Base-by-base conservation (phyloP, 2,329 filamentous ascomycete genomes). In the Xylaria sp. region DNA sequence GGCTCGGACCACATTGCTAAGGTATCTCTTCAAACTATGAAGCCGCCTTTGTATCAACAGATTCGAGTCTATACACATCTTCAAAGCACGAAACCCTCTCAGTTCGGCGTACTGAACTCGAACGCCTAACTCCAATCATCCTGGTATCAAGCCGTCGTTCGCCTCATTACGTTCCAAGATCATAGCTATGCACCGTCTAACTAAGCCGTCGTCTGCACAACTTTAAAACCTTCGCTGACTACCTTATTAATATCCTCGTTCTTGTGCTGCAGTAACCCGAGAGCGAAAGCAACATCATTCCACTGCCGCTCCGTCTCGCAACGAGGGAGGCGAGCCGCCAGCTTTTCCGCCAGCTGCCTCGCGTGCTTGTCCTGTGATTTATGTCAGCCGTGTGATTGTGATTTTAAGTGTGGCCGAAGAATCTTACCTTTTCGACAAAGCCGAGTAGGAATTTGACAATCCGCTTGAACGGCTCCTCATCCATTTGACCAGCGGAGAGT, bases 291-390 rank as follows among this genome's bases (percentile, higher is more conserved):
- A 43, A 98, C 93, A 78, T 99, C 95, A 73, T 94, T 96, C 95
- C 95, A 99, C 75, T 98, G 93, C 66, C 93, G 84, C 79, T 99
- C 94, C 48, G 85, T 96, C 74, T 97, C 93, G 72, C 93, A 97
- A 47, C 94, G 85, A 1, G 85, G 83, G 44, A 99, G 83, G 67
- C 95, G 86, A 4, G 93, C 93, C 1, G 95, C 93, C 63, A 99
- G 83, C 77, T 99, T 99, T 64, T 94, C 90, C 0, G 95, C 89
- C 27, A 99, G 84, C 75, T 99, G 94, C 71, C 93, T 95, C 51
- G 95, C 93, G 73, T 99, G 95, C 80, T 97, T 97, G 77, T 99
- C 95, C 93, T 96, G 67, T 53, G 64, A 72, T 23, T 40, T 40
- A 13, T 23, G 23, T 58, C 38, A 63, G 51, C 25, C 15, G 11